Evolutionary conservation across 768 basidiomycete genomes (phyloP), one percentile per base, ranked within the genome.

Genomic region (Rhodotorula paludigena): DNA sequence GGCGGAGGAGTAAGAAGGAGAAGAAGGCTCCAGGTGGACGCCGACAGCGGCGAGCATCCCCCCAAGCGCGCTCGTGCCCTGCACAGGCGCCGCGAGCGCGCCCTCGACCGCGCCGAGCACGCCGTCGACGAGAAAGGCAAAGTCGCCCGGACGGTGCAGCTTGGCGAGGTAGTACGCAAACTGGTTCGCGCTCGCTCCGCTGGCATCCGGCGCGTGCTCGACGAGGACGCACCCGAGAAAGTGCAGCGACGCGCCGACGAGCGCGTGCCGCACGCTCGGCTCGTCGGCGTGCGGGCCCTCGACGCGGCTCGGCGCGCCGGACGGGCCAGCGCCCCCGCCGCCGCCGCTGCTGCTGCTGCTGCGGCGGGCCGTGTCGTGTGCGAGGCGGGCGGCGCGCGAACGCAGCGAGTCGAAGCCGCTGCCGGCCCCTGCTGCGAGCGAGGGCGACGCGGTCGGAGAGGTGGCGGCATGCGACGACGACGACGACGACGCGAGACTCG

Each of bases 131-230:
- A 98, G 82, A 78, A 93, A 94, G 33, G 84, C 80, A 74, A 96
- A 90, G 77, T 99, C 96, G 78, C 88, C 86, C 5, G 84, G 84
- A 21, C 94, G 87, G 80, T 99, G 94, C 89, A 98, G 78, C 78
- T 96, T 96, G 70, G 90, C 87, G 57, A 96, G 78, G 78, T 93
- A 97, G 78, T 91, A 92, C 57, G 90, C 83, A 78, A 96, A 99
- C 5, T 90, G 85, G 76, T 99, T 98, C 23, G 89, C n/a, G 21
- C 41, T 5, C 23, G 18, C 41, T 6, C 1, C 35, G 32, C 1
- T 38, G 12, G 25, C 36, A 2, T 8, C 28, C 21, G 57, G 88
- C 68, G 89, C 84, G 76, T 92, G 90, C 76, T 90, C 90, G 78
- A 90, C 87, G 41, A 92, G 79, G 56, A 91, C 77, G 39, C 84